phyloP scores from a whole-genome alignment of 2,329 filamentous ascomycete genomes.

The Pseudogymnoascus sp. region DNA sequence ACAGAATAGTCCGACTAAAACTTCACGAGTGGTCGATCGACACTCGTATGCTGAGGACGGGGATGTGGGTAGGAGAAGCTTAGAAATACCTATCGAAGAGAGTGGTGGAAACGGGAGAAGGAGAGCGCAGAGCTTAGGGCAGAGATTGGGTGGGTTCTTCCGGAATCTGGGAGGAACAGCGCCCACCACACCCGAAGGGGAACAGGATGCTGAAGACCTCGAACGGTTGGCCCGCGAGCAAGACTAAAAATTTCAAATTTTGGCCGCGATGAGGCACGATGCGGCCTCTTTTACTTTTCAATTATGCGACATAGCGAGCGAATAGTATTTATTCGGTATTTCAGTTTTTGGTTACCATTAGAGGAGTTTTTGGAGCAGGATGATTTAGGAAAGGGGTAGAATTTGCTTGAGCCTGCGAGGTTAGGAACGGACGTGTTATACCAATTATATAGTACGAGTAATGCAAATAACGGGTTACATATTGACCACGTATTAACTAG shows the following conservation, averaged over 20 bases:
- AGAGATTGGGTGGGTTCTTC: not conserved
- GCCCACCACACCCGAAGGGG: not conserved
- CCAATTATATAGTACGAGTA: not conserved
- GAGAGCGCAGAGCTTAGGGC: not conserved
- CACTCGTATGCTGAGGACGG: not conserved
- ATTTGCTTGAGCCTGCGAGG: not conserved
- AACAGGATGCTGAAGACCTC: not conserved
- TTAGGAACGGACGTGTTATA: not conserved
- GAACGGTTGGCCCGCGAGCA: not conserved
- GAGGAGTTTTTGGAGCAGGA: not conserved
- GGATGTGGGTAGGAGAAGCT: not conserved
- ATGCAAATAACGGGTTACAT: not conserved
- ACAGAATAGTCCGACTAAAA: not conserved
- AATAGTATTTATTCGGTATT: not conserved
- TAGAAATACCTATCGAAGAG: not conserved
- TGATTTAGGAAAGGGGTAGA: slow-evolving; percentile 1
- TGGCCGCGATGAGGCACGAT: not conserved
- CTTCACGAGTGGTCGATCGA: not conserved
- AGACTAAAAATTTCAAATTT: not conserved
- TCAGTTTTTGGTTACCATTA: not conserved
- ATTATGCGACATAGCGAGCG: not conserved
- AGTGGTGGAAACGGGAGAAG: not conserved
- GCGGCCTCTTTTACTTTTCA: not conserved
- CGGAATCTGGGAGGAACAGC: not conserved
- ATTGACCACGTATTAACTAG: not conserved